Evolutionary conservation across 192 early-diverging fungal genomes (phyloP).

Genomic region (Gonapodya prolifera): DNA sequence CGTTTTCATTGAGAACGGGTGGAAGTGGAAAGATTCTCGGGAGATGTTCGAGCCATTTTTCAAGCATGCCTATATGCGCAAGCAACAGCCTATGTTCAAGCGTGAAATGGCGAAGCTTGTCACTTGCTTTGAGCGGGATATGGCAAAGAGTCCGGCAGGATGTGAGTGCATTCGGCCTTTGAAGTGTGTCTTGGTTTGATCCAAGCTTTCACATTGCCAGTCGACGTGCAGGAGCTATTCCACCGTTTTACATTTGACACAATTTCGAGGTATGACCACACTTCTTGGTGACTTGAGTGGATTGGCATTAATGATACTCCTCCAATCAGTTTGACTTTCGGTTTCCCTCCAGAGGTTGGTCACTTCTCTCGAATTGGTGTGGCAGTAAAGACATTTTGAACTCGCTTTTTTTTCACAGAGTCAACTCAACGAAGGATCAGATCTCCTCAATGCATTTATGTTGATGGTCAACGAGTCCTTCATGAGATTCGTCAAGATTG

Average conservation of each 20-base stretch:
- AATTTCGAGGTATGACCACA: not conserved
- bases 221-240: not conserved
- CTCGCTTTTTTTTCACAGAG: not conserved
- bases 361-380: not conserved
- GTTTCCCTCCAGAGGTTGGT: not conserved
- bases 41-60: not conserved
- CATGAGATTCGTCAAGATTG: not conserved
- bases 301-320: not conserved
- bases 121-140: not conserved
- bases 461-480: not conserved
- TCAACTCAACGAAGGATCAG: not conserved
- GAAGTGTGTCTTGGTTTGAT: not conserved
- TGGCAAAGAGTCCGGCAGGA: not conserved
- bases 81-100: not conserved
- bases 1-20: not conserved
- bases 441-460: not conserved
- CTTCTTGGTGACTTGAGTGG: not conserved
- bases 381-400: not conserved
- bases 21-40: not conserved
- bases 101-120: not conserved
- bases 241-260: not conserved
- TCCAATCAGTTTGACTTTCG: not conserved
- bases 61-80: not conserved
- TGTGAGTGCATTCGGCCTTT: not conserved
- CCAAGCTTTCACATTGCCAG: not conserved